Evolutionary conservation across 441 rosid genomes (phyloP).

Genomic region (Syzygium malaccense): DNA sequence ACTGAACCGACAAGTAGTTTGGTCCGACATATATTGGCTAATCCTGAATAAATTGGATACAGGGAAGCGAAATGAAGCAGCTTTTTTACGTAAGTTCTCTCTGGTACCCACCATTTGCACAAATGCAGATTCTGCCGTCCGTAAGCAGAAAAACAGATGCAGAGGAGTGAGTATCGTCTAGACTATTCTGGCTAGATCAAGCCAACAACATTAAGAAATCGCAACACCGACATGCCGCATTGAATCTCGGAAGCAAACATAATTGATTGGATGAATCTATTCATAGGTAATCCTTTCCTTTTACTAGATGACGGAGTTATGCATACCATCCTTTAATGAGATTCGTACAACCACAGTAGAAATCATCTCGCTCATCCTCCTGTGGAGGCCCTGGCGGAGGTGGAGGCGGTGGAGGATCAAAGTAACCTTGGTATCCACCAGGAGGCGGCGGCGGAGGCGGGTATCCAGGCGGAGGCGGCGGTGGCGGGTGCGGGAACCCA

Average conservation of each 20-base stretch:
- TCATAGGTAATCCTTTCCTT: background rate
- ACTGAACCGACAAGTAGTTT: background rate
- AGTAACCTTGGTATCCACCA: slow-evolving; percentile 32
- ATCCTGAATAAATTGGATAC: background rate
- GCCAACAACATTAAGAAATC: background rate
- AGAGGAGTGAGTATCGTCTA: background rate
- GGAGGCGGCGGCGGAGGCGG: slow-evolving; percentile 14
- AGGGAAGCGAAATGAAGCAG: background rate
- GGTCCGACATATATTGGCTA: background rate
- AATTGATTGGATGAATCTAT: background rate
- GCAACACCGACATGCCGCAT: background rate
- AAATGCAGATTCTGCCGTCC: background rate
- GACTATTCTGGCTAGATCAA: background rate
- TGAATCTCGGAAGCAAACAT: background rate
- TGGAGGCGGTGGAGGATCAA: slow-evolving; percentile 19
- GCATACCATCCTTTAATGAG: slow-evolving; percentile 35
- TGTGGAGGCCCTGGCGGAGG: slow-evolving; percentile 6
- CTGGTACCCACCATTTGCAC: background rate
- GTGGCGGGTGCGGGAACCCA: slow-evolving; percentile 2
- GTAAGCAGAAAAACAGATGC: background rate
- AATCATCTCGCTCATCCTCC: background rate
- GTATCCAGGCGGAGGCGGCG: slow-evolving; percentile 5
- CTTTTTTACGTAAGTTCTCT: background rate
- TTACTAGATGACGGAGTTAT: background rate
- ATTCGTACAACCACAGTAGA: slow-evolving; percentile 14